These are phyloP conservation scores for Barbarea vulgaris DNA, from an alignment of 345 rosid species.

Conservation along the genomic window DNA sequence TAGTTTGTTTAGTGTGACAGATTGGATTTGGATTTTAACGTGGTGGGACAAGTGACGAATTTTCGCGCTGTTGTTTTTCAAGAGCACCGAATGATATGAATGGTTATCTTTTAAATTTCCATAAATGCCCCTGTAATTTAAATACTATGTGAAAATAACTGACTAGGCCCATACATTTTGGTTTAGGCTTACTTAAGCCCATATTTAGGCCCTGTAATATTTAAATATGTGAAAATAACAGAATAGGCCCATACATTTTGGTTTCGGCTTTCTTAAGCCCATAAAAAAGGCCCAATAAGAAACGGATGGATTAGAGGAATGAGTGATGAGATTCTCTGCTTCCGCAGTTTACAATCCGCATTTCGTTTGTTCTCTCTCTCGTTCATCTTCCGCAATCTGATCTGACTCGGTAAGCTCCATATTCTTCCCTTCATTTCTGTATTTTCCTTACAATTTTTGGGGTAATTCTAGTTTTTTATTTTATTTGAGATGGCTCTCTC, in stretches of 20 bases:
- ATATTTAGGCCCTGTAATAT: not conserved
- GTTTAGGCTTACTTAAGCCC: not conserved
- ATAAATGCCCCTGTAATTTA: not conserved
- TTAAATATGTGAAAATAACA: not conserved
- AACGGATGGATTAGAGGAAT: not conserved
- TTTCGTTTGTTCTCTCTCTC: constrained; percentile 27
- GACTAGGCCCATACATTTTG: not conserved
- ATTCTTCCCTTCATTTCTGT: not conserved
- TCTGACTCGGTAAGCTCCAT: constrained; percentile 22
- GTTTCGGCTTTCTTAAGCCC: not conserved
- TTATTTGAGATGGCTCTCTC: not conserved
- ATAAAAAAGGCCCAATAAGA: constrained; percentile 24
- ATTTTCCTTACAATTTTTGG: not conserved
- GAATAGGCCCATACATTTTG: not conserved
- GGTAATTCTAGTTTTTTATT: not conserved
- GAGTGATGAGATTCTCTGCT: not conserved
- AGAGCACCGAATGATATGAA: not conserved
- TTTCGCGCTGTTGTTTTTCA: constrained; percentile 20
- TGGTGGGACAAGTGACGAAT: constrained; percentile 22
- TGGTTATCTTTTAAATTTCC: not conserved
- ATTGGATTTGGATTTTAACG: constrained; percentile 30
- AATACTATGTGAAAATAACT: too few species aligned
- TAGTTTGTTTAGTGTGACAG: constrained; percentile 13
- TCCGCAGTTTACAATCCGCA: not conserved
- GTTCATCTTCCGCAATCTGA: constrained; percentile 12